Conservation (phyloP, 1,284 basidiomycete species). For the Trichosporon sp. region DNA sequence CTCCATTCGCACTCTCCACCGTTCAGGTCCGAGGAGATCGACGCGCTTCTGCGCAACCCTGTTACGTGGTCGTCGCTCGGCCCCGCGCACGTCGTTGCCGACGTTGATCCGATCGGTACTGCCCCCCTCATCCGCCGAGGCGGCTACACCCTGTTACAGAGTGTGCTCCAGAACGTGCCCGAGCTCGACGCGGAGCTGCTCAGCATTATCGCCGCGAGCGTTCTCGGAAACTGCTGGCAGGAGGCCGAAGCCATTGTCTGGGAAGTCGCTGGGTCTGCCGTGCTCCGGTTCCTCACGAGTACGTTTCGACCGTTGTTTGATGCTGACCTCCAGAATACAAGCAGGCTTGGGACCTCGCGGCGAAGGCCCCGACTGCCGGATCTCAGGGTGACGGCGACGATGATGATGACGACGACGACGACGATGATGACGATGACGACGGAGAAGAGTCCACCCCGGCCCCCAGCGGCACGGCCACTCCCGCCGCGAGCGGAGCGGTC, state of each 20-base stretch:
- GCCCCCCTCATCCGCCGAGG: slow-evolving; percentile 44
- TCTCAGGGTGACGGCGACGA: slow-evolving; percentile 13
- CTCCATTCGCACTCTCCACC: slow-evolving; percentile 20
- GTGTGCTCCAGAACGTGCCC: slow-evolving; percentile 10
- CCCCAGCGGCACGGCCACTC: slow-evolving; percentile 10
- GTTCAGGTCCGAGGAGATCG: slow-evolving; percentile 26
- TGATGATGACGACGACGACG: slow-evolving; percentile 23
- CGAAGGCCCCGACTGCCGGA: neutral
- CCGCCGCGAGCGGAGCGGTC: neutral
- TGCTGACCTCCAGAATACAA: slow-evolving; percentile 53
- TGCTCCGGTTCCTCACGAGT: slow-evolving; percentile 64
- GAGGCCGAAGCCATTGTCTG: slow-evolving; percentile 68
- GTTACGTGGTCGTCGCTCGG: slow-evolving; percentile 39
- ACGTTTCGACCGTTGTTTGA: slow-evolving; percentile 50
- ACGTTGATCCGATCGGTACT: slow-evolving; percentile 17
- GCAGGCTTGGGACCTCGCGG: slow-evolving; percentile 58
- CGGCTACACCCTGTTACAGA: slow-evolving; percentile 35
- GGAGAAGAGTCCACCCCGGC: slow-evolving; percentile 47
- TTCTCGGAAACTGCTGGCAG: slow-evolving; percentile 69
- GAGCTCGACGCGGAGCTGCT: slow-evolving; percentile 31
- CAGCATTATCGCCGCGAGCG: slow-evolving; percentile 55
- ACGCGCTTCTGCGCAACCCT: slow-evolving; percentile 32
- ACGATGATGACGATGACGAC: slow-evolving; percentile 48
- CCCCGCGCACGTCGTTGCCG: slow-evolving; percentile 6
- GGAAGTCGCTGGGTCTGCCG: slow-evolving; percentile 62